Evolutionary conservation across 106 monocot genomes (phyloP), one percentile per base, ranked within the genome.

Genomic region (Apostasia ramifera): DNA sequence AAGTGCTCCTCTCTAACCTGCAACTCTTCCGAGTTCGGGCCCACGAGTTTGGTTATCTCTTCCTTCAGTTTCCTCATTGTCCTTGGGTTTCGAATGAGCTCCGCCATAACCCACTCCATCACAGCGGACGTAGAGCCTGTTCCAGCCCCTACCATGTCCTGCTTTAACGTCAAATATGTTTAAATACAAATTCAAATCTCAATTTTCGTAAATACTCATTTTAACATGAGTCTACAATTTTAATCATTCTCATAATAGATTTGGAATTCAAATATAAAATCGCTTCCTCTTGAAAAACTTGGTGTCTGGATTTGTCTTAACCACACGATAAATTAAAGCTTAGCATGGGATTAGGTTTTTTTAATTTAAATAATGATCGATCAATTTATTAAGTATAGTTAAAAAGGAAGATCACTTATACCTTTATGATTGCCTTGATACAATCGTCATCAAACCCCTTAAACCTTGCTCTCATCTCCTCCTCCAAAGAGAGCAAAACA

Each of bases 81-180:
- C 1, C 13, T 26, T 3, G 75, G 75, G 48, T 81, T 71, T 52
- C 70, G 55, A 6, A 76, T 3, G 5, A 81, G 66, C 70, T 81
- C 80, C 6, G 80, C 75, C 75, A 81, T 71, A 8, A 40, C 13
- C 80, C 80, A 81, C 5, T 71, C 74, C 45, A 81, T 70, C 43
- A 14, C 50, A 42, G 71, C 45, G 59, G 9, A 57, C 1, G 64
- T 66, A 5, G 80, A 75, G 46, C 76, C 80, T 26, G 71, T 71
- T 8, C 80, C 80, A 3, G 75, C 80, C 3, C 66, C 76, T 14
- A 71, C 51, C 59, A 74, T 2, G 63, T 81, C 76, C 80, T 81
- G 68, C 49, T 26, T 26, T 26, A 26, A 26, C 26, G 26, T 26
- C 26, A 26, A 26, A 26, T 26, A 26, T 26, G 26, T 26, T 26